Evolutionary conservation across 1,284 basidiomycete species (phyloP).

Genomic region (Austroboletus niveus): DNA sequence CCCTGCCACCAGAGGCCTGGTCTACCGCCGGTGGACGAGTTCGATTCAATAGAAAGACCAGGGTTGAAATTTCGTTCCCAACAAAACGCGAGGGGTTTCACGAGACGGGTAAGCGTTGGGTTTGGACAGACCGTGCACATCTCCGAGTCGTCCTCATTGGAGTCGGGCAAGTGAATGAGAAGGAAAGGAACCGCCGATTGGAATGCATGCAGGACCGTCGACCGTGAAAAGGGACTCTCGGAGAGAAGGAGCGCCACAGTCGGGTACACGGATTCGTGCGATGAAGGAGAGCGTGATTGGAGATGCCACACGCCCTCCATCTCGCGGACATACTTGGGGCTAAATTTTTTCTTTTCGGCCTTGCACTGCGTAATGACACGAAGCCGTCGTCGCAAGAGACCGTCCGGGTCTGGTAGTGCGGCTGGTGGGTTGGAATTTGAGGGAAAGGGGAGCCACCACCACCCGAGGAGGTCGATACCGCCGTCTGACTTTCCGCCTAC

Average conservation of each 20-base stretch:
- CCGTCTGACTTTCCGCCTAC: constrained; percentile 84
- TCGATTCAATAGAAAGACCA: background rate
- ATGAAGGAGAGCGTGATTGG: constrained; percentile 4
- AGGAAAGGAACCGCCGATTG: constrained; percentile 74
- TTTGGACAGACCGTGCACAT: constrained; percentile 20
- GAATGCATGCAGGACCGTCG: constrained; percentile 63
- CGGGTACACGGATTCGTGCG: constrained; percentile 25
- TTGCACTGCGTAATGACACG: constrained; percentile 91
- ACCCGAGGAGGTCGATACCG: constrained; percentile 86
- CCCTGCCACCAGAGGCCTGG: constrained; percentile 52
- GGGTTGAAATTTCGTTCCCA: constrained; percentile 51
- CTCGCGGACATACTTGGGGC: constrained; percentile 81
- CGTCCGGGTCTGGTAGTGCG: constrained; percentile 14
- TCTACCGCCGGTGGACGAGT: constrained; percentile 30
- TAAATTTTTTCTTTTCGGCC: constrained; percentile 76
- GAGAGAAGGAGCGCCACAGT: constrained; percentile 74
- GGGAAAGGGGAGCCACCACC: constrained; percentile 80
- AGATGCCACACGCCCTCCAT: constrained; percentile 77
- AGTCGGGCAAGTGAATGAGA: constrained; percentile 71
- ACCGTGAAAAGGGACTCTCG: constrained; percentile 70
- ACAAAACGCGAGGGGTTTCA: constrained; percentile 43
- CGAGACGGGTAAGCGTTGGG: constrained; percentile 19
- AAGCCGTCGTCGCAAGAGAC: constrained; percentile 42
- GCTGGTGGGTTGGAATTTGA: background rate
- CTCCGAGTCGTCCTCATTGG: background rate